A percentile compares a stretch with the other conserved stretches of the same genome.
Conservation (phyloP, 2,329 filamentous ascomycete species). For the Allantophomopsis lycopodina region DNA sequence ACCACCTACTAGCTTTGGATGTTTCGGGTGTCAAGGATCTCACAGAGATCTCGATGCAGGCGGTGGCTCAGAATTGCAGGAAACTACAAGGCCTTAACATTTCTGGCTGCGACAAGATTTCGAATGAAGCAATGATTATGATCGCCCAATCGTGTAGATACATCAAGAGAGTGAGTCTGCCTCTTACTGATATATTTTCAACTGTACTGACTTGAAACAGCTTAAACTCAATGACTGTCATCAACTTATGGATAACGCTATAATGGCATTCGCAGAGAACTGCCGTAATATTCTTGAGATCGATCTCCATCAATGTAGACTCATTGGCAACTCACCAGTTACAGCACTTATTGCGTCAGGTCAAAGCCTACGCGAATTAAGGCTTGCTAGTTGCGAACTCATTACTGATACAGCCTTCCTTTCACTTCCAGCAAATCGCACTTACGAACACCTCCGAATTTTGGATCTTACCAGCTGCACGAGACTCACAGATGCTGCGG, state of each 20-base stretch:
- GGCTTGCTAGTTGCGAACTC: constrained; percentile 71
- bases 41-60: constrained; percentile 66
- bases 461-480: constrained; percentile 85
- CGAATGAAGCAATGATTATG: constrained; percentile 70
- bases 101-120: constrained; percentile 70
- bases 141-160: constrained; percentile 74
- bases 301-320: constrained; percentile 74
- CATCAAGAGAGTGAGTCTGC: constrained; percentile 63
- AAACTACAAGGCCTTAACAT: constrained; percentile 88
- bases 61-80: constrained; percentile 68
- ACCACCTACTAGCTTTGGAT: constrained; percentile 75
- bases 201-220: constrained; percentile 23
- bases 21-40: constrained; percentile 71
- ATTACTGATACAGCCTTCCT: constrained; percentile 86
- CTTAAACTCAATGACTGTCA: constrained; percentile 88
- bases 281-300: constrained; percentile 94
- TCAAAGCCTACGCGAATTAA: constrained; percentile 75
- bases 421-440: constrained; percentile 51
- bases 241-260: constrained; percentile 71
- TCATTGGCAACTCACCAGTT: constrained; percentile 72
- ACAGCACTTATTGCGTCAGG: constrained; percentile 68
- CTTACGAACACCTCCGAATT: constrained; percentile 81
- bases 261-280: constrained; percentile 74
- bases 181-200: not conserved
- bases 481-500: constrained; percentile 71